phyloP scores from a whole-genome alignment of 345 rosid genomes.

The Euphorbia pulcherrima region DNA sequence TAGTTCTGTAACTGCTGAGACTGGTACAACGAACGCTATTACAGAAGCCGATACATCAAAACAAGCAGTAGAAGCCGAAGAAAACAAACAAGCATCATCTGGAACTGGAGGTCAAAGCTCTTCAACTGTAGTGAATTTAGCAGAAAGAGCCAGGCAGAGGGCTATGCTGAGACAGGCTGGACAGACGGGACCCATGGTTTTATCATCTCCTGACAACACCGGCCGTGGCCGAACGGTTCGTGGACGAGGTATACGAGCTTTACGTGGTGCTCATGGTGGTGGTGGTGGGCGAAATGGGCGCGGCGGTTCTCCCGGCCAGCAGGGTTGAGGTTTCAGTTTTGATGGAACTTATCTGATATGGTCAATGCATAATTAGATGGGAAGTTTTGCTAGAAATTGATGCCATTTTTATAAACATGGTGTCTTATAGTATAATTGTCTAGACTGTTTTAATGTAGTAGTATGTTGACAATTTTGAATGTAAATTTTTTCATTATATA shows the following conservation, averaged over 20 bases:
- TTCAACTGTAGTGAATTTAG: constrained; percentile 46
- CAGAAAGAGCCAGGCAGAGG: constrained; percentile 52
- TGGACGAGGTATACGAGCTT: constrained; percentile 38
- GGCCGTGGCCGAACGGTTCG: constrained; percentile 53
- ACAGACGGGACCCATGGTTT: constrained; percentile 38
- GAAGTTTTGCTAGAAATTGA: not conserved
- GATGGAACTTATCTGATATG: not conserved
- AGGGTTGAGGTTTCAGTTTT: constrained; percentile 18
- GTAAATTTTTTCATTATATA: not conserved
- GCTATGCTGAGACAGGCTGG: constrained; percentile 47
- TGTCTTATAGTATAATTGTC: not conserved
- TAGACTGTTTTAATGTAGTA: not conserved
- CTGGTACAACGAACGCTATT: constrained; percentile 20
- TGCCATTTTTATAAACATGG: not conserved
- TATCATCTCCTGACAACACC: constrained; percentile 29
- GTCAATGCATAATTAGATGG: not conserved
- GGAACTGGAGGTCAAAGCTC: constrained; percentile 33
- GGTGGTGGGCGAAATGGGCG: constrained; percentile 48
- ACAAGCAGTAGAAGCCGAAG: constrained; percentile 41
- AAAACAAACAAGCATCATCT: constrained; percentile 47
- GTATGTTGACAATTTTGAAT: not conserved
- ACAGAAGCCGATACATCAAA: constrained; percentile 30
- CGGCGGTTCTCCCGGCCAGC: constrained; percentile 43
- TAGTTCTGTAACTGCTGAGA: constrained; percentile 18
- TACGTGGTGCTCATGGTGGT: constrained; percentile 35